Evolutionary conservation across 2,329 filamentous ascomycete genomes (phyloP).

Genomic region (Biscogniauxia mediterranea): DNA sequence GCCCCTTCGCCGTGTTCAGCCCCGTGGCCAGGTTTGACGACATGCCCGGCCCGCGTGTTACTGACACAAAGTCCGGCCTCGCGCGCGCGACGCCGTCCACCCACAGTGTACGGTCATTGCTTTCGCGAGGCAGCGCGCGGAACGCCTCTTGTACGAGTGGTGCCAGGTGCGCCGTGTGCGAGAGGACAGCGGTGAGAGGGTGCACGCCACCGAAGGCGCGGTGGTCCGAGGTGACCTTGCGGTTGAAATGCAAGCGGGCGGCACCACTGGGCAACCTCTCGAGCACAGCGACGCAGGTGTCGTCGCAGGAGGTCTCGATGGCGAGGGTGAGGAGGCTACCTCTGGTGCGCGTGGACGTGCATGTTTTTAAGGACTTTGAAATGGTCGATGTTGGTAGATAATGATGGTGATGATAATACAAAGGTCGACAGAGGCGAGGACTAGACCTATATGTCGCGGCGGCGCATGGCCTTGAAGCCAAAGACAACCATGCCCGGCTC

Average conservation of each 20-base stretch:
- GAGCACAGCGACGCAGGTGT: conserved; percentile 85
- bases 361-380: no score
- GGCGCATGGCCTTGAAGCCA: not conserved
- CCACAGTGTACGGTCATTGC: conserved; percentile 18
- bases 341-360: no score
- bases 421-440: not conserved
- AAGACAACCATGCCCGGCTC: not conserved
- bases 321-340: conserved; percentile 57
- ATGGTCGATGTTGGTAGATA: not conserved
- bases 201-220: conserved; percentile 74
- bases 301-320: conserved; percentile 87
- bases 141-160: conserved; percentile 66
- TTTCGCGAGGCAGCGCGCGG: conserved; percentile 41
- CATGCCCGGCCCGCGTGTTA: conserved; percentile 91
- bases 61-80: conserved; percentile 80
- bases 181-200: conserved; percentile 70
- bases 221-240: conserved; percentile 79
- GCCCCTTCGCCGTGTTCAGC: conserved; percentile 80
- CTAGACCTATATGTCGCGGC: not conserved
- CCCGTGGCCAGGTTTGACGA: conserved; percentile 73
- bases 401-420: not conserved
- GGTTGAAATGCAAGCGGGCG: conserved; percentile 71
- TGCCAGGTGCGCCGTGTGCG: conserved; percentile 71
- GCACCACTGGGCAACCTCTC: conserved; percentile 46
- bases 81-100: conserved; percentile 34